These are phyloP conservation scores for Remersonia thermophila DNA, from an alignment of 2,329 filamentous ascomycete genomes.

Conservation along the genomic window DNA sequence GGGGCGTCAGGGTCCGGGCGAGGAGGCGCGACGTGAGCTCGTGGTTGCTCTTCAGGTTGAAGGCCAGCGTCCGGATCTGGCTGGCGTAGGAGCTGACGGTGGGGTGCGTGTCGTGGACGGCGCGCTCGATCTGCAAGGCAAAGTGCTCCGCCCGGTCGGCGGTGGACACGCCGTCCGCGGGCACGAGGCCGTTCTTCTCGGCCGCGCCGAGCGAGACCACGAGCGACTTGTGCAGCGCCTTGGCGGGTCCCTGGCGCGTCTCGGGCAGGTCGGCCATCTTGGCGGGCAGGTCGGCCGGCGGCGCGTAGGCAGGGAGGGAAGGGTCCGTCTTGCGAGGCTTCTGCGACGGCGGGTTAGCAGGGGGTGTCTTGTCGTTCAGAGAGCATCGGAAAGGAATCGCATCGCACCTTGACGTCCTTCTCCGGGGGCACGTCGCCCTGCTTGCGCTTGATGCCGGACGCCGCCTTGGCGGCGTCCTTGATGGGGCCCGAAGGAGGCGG, in stretches of 20 bases:
- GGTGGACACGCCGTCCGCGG: slow-evolving; percentile 51
- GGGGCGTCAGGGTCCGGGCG: slow-evolving; percentile 56
- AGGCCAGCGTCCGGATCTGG: slow-evolving; percentile 64
- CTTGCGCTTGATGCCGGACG: slow-evolving; percentile 43
- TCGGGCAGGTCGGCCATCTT: slow-evolving; percentile 46
- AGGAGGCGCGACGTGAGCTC: slow-evolving; percentile 66
- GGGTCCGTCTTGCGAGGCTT: slow-evolving; percentile 37
- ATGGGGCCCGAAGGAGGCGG: slow-evolving; percentile 24
- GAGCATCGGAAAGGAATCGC: not conserved
- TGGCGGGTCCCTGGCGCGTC: slow-evolving; percentile 55
- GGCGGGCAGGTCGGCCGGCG: slow-evolving; percentile 39
- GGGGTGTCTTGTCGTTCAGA: slow-evolving; percentile 26
- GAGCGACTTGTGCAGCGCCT: slow-evolving; percentile 59
- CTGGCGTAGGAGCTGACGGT: slow-evolving; percentile 39
- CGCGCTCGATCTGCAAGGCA: slow-evolving; percentile 69
- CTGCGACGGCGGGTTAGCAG: slow-evolving; percentile 13
- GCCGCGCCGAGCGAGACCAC: slow-evolving; percentile 51
- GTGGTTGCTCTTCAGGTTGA: slow-evolving; percentile 82
- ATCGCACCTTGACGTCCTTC: slow-evolving; percentile 35
- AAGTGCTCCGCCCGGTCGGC: slow-evolving; percentile 56
- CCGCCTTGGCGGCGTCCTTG: slow-evolving; percentile 26
- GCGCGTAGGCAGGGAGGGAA: slow-evolving; percentile 27
- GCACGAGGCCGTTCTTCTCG: slow-evolving; percentile 48
- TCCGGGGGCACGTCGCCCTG: slow-evolving; percentile 44
- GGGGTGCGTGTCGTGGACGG: slow-evolving; percentile 44